Conservation (phyloP, 257 asterid genomes). For the Petunia secreta region DNA sequence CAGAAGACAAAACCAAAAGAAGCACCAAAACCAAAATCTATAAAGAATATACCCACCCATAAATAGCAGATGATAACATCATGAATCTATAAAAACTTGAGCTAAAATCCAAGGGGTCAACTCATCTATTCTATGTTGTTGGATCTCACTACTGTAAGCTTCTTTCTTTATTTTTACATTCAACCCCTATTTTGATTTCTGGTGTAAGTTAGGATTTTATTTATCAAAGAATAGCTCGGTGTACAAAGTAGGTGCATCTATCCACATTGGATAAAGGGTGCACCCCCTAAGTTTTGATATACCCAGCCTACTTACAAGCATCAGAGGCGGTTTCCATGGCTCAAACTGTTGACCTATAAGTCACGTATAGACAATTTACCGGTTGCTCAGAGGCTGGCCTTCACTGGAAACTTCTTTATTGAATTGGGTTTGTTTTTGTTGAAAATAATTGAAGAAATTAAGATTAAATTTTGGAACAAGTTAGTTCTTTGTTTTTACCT, state of each 20-base stretch:
- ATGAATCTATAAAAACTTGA: background rate
- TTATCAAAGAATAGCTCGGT: background rate
- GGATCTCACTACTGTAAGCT: constrained; percentile 19
- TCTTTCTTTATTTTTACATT: background rate
- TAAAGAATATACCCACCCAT: background rate
- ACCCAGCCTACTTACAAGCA: no score
- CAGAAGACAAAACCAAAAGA: background rate
- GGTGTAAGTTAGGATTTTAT: background rate
- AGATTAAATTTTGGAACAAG: background rate
- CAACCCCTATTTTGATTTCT: background rate
- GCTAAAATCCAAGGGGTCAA: background rate
- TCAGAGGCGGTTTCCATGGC: no score
- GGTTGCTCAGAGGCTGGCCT: background rate
- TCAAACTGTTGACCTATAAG: no score
- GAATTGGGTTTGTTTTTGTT: constrained; percentile 21
- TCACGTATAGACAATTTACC: no score
- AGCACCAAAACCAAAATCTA: background rate
- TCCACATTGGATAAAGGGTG: no score
- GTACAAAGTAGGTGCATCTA: no score
- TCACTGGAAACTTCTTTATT: background rate
- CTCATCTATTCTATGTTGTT: background rate
- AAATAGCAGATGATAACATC: background rate
- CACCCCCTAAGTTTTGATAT: no score
- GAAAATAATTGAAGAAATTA: background rate
- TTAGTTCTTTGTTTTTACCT: background rate